These are phyloP conservation scores for Alternaria incomplexa DNA, from an alignment of 2,329 filamentous ascomycete genomes.

Conservation along the genomic window DNA sequence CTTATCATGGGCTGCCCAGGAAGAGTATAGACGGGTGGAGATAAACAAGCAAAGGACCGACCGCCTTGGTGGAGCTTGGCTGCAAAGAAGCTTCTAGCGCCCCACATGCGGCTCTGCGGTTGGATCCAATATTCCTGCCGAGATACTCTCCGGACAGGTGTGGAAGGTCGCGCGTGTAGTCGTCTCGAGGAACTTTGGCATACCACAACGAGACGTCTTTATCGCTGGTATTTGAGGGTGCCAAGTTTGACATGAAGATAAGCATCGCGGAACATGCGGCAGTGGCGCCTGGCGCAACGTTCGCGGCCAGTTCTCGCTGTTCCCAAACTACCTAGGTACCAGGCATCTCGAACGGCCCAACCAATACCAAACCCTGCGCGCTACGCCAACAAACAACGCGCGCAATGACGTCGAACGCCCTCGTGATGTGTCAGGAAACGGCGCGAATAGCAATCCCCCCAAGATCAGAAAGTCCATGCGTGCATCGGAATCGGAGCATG, in stretches of 20 bases:
- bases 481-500: constrained; percentile 3
- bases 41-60: constrained; percentile 28
- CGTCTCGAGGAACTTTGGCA: not conserved
- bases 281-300: constrained; percentile 4
- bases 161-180: constrained; percentile 3
- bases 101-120: constrained; percentile 38
- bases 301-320: not conserved
- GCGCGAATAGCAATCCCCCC: constrained; percentile 4
- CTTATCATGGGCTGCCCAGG: constrained; percentile 14
- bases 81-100: constrained; percentile 41
- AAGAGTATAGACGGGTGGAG: constrained; percentile 25
- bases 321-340: not conserved
- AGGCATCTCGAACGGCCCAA: not conserved
- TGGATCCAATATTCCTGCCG: constrained; percentile 22
- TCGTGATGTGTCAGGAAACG: constrained; percentile 5
- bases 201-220: not conserved
- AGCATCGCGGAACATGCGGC: constrained; percentile 5
- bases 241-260: not conserved
- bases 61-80: constrained; percentile 34
- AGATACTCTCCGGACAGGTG: constrained; percentile 5
- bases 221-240: not conserved
- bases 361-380: not conserved
- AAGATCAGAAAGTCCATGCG: not conserved
- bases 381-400: not conserved
- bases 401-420: constrained; percentile 5